Evolutionary conservation across 2,329 filamentous ascomycete species (phyloP), one percentile per base, ranked within the genome.

Genomic region (Aspergillus tubingensis): DNA sequence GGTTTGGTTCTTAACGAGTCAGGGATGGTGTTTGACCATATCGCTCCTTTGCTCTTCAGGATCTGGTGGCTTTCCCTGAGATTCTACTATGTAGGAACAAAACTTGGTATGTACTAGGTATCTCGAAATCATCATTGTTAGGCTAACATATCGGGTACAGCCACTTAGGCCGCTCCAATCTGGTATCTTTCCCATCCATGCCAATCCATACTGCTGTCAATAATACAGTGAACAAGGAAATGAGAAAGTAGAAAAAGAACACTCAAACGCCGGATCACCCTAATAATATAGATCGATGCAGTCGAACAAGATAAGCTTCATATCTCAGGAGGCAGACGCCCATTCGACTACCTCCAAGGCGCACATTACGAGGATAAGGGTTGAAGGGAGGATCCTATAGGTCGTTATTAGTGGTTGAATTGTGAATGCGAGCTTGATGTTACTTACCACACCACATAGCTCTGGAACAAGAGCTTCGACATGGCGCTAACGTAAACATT

Each of bases 401-500:
- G 11, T 27, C 77, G 59, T 11, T 5, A 51, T 66, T 54, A 72
- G 54, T 44, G 36, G 49, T 8, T 25, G 50, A 23, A 52, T n/a
- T 8, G 11, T 10, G n/a, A 13, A 48, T 21, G 38, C n/a, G 44
- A 1, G 8, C 13, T 36, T 6, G 25, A 54, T 27, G 2, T 17
- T 27, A 21, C 88, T 79, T 81, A 91, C 91, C 92, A 96, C 65
- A 97, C 88, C 61, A 99, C 92, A 73, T 96, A 96, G 79, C 94
- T 97, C 81, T 97, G 94, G 81, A 98, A 96, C 54, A 98, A 80
- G 59, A 99, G 84, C 75, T 87, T 91, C 63, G 91, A 91, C 93
- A 99, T 98, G 52, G 95, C 92, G 17, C 89, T 87, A 82, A 98
- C 94, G 76, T 92, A 99, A 8, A 99, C 95, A 64, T 90, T 90